Evolutionary conservation across 352 stramenopile species (phyloP), one percentile per base, ranked within the genome.

Genomic region (Pythium phragmiticola): DNA sequence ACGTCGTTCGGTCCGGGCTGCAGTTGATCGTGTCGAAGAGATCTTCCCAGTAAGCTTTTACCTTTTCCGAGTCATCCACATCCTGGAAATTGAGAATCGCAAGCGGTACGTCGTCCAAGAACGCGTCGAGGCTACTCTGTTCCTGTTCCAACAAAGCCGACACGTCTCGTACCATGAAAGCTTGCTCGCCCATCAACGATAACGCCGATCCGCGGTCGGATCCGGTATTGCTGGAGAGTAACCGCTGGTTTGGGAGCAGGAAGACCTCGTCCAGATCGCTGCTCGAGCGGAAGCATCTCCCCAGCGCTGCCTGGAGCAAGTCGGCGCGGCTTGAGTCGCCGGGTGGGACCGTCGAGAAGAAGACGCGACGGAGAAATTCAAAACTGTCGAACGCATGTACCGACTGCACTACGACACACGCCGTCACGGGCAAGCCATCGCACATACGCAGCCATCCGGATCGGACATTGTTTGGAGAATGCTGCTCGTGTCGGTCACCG

Each of bases 1-100:
- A 68, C 2, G 53, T 75, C 4, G 68, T 74, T 21, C 60, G 57
- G 39, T 74, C 54, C 3, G 61, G 62, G 8, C 61, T 73, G 0
- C 69, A 67, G n/a, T 82, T 48, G 2, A 88, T 39, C 16, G 82
- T 72, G 17, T 80, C 69, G n/a, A 82, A 76, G 2, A 89, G 50
- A 11, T 64, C 71, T 57, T 88, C 75, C 80, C 80, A 89, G 23
- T 74, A 30, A 21, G 23, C 23, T 0, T 2, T 33, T 12, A 51
- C 39, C 16, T 33, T 47, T 8, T 3, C 17, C 17, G 19, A 13
- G 14, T 60, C 43, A 16, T 46, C 37, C 2, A 1, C 7, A 4
- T 39, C 11, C 26, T 74, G 76, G 63, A 89, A 75, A 54, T 77
- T 75, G 30, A 87, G 43, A 55, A 89, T 55, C 11, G 70, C 74